Base-by-base conservation (phyloP, 805 yeast genomes). In the Candida lessepsii region DNA sequence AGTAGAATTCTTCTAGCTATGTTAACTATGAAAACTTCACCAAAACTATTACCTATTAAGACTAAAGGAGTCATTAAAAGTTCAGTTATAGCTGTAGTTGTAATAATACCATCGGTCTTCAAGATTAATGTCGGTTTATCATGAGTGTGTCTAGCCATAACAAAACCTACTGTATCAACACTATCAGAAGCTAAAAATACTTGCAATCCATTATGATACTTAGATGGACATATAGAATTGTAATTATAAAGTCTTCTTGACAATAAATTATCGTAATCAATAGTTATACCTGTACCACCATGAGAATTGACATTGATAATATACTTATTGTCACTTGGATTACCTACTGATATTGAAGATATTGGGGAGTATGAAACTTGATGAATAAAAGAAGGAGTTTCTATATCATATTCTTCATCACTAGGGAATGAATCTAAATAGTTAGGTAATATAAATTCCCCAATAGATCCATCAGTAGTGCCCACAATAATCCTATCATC, bases 391-490 rank as follows among this genome's bases (percentile, higher is more conserved):
- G 71, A 65, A 0, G 74, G 73, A 1, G 53, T 45, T 5, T 41
- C 10, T 8, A 52, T 13, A 18, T 58, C 58, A 2, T 45, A 49
- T 21, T 26, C 40, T 8, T 13, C 10, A 26, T 6, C 5, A 7
- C n/a, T 20, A 13, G 3, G 32, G 14, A 18, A 35, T 10, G 30
- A 20, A 2, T 19, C 27, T 10, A 23, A 30, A 2, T 31, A 39
- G 23, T 46, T 51, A 4, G 75, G 75, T 1, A 79, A 49, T 9
- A 69, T 62, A 42, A 71, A 81, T 51, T 82, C 88, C 0, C 79
- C 80, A 8, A 84, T 58, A 21, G 63, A 63, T 0, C 93, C 93
- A 39, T 76, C 73, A 2, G 67, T 56, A 4, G 77, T 71, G 0
- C 90, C 91, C 21, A 78, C 76, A 2, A 81, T 54, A 1, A 84